Base-by-base conservation (phyloP, 768 basidiomycete species). In the Boletus vermiculosoides region DNA sequence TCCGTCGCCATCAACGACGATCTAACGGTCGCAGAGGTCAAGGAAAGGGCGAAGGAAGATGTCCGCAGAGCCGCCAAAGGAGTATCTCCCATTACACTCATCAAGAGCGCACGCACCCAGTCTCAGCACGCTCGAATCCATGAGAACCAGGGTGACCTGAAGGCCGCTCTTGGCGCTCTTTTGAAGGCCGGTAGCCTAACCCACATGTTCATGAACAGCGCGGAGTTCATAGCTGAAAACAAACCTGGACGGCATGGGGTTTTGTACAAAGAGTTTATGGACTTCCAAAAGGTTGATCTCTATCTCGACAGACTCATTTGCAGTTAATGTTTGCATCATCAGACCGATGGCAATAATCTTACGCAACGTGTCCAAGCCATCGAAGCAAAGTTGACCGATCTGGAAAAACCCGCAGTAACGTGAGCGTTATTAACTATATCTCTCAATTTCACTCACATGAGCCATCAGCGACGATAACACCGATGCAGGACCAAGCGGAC, bases 101-200 rank as follows among this genome's bases (percentile, higher is more conserved):
- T 92, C 71, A 80, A 76, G 66, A 72, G 78, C 22, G 90, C 90
- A 23, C 80, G 83, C 48, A 73, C 71, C 15, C 87, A 88, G 71
- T 77, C 82, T 45, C 70, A 75, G 28, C 65, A 65, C 9, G 90
- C 83, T 7, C 82, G 77, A 57, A 74, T 77, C 9, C 63, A 71
- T 58, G 88, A 90, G 64, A 70, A 66, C 42, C 74, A 74, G 40
- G 86, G 86, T 1, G 84, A 91, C 63, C 73, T 89, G 52, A 80
- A 78, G 69, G 78, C 73, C 20, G 87, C 88, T 2, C 77, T 88
- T 31, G 76, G 76, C 39, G 79, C 82, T 22, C 82, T 83, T 61
- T 80, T 84, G 30, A 84, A 79, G 68, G 82, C 87, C 9, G 88
- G 82, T 1, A 80, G 76, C 23, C 75, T 90, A 3, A 75, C 80